Evolutionary conservation across 2,329 filamentous ascomycete species (phyloP), one percentile per base, ranked within the genome.

Genomic region (Shiraia sp.): DNA sequence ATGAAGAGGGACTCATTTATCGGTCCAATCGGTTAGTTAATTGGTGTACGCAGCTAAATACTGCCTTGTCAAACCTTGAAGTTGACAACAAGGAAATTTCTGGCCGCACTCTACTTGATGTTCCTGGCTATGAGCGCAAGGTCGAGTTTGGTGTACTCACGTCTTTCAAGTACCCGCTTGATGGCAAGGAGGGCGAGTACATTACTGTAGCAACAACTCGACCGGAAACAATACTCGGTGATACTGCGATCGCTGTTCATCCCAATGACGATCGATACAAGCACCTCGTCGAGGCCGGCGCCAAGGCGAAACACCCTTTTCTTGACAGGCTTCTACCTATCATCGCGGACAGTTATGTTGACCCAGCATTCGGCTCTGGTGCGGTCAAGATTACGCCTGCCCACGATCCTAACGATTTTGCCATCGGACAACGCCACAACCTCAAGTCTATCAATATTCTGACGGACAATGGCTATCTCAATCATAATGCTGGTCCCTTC

Each of bases 331-430:
- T 88, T 39, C 76, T 96, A 45, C 86, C 86, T 40, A 96, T 97
- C 57, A 82, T 97, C 55, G 87, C 87, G 27, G 92, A 96, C 64
- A 81, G 86, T 41, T 92, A 95, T 52, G 92, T 96, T 37, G 91
- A 96, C 53, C 86, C 82, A 59, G 90, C 93, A 51, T 96, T 97
- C 59, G 92, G 92, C 80, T 96, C 92, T 52, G 92, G 92, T 77
- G 91, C 91, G 47, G 92, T 97, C 61, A 97, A 97, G 78, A 86
- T 97, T 55, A 97, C 92, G 2, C 93, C 92, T 7, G 92, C 91
- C 4, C 93, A 97, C 69, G 92, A 97, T 66, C 85, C 87, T 55
- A 96, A 96, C 77, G 92, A 97, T 86, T 97, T 91, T 72, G 85
- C 79, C 50, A 79, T 92, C 42, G 90, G 90, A 34, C 83, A 89